These are phyloP conservation scores for Pseudocercospora fuligena DNA, from an alignment of 2,329 filamentous ascomycete genomes.

Conservation along the genomic window DNA sequence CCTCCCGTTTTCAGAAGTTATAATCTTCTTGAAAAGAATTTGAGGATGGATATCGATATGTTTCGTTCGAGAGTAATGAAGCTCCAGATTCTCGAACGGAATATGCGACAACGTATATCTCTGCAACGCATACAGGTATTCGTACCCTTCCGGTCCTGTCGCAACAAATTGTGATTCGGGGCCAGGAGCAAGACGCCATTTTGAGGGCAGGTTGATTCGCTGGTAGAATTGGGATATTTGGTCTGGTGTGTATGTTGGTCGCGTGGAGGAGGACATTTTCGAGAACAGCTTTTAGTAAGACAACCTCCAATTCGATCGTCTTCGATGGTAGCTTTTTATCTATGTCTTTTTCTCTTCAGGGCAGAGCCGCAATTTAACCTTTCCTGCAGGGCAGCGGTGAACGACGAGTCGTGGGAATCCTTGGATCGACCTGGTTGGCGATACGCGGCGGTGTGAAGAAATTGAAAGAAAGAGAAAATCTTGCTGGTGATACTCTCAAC, in stretches of 20 bases:
- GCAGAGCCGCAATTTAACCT: not conserved
- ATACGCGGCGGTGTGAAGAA: not conserved
- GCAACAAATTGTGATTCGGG: slow-evolving; percentile 24
- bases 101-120: slow-evolving; percentile 47
- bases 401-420: not conserved
- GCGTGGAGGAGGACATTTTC: not conserved
- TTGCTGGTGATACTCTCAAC: not conserved
- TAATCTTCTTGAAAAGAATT: slow-evolving; percentile 59
- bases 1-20: slow-evolving; percentile 45
- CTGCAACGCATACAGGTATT: slow-evolving; percentile 33
- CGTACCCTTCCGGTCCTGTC: slow-evolving; percentile 26
- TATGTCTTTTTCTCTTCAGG: not conserved
- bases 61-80: slow-evolving; percentile 60
- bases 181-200: slow-evolving; percentile 28
- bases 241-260: slow-evolving; percentile 26
- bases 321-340: too few species aligned
- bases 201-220: slow-evolving; percentile 31
- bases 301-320: too few species aligned
- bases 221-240: slow-evolving; percentile 34
- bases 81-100: slow-evolving; percentile 61
- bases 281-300: too few species aligned
- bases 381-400: not conserved
- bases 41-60: slow-evolving; percentile 56
- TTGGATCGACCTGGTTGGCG: not conserved
- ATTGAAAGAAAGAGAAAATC: too few species aligned